Evolutionary conservation across 176 grass and related monocot genomes (phyloP), one percentile per base, ranked within the genome.

Genomic region (Chrysopogon serrulatus): DNA sequence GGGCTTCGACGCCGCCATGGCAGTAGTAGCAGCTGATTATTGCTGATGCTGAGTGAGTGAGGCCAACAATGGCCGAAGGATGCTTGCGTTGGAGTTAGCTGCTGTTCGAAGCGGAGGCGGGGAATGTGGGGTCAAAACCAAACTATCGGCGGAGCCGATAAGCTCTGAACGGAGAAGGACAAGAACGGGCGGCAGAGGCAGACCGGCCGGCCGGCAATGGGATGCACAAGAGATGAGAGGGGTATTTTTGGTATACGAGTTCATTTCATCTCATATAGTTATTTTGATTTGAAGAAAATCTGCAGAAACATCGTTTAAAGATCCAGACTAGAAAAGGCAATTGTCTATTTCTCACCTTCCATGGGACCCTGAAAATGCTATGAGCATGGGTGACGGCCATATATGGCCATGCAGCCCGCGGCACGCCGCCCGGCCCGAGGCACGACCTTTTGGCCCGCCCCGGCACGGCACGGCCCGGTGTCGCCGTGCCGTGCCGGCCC

Each of bases 1-100:
- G 16, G 87, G 79, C 67, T 93, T 95, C 70, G 27, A 68, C 18
- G 78, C 61, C 66, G 82, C 83, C 85, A 85, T 84, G 47, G 77
- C 23, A 65, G 32, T 18, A 49, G 30, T 8, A 26, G 36, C 39
- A 62, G 51, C 21, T 35, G 73, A n/a, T 54, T 54, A 59, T 2
- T 59, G 54, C 53, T 10, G 19, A 19, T 30, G 24, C 13, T n/a
- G n/a, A 11, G 10, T 0, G 36, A 63, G 76, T 5, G 26, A 63
- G 16, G 56, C 11, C 24, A 63, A 19, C 26, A 47, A 8, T 33
- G 0, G 9, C 15, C 5, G 3, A 14, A 65, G 24, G 15, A 30
- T 30, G 59, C 8, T 77, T 24, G 56, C 54, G 15, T 41, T 77
- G 23, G 49, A 39, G 16, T 77, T 60, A 57, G 35, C n/a, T 27